Percentiles rank a stretch among this genome's conserved stretches.
Evolutionary conservation across 768 basidiomycete species (phyloP).

Genomic region (Galerina marginata): DNA sequence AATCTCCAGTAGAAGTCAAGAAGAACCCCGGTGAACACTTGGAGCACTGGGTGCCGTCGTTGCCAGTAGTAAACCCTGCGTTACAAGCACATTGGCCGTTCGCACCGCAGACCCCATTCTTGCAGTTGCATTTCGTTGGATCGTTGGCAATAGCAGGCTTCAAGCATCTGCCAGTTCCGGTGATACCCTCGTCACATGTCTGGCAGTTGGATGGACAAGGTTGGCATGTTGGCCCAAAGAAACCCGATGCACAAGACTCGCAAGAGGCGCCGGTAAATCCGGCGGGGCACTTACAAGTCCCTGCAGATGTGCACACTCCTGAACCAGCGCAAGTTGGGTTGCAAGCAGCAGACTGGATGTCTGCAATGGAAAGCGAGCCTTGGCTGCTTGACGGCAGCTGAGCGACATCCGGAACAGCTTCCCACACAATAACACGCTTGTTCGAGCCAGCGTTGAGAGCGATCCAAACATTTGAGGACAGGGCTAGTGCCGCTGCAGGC

Average conservation of each 20-base stretch:
- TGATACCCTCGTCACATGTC: conserved; percentile 77
- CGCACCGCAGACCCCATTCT: conserved; percentile 75
- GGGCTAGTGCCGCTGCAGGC: conserved; percentile 61
- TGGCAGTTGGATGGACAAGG: conserved; percentile 69
- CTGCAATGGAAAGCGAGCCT: conserved; percentile 61
- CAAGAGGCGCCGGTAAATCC: conserved; percentile 81
- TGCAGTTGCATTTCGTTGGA: conserved; percentile 74
- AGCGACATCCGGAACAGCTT: conserved; percentile 72
- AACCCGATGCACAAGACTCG: conserved; percentile 70
- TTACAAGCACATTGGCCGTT: conserved; percentile 77
- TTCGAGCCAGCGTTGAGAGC: conserved; percentile 61
- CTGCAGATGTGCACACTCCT: conserved; percentile 64
- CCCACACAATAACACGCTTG: conserved; percentile 78
- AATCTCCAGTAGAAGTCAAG: conserved; percentile 70
- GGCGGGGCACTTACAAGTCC: conserved; percentile 69
- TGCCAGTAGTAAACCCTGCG: conserved; percentile 71
- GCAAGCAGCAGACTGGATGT: conserved; percentile 76
- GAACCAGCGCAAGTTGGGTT: conserved; percentile 69
- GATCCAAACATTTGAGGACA: conserved; percentile 73
- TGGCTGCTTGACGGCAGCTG: conserved; percentile 62
- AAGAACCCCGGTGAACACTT: conserved; percentile 80
- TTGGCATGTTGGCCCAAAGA: conserved; percentile 74
- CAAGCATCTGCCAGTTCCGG: conserved; percentile 76
- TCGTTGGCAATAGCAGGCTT: conserved; percentile 53
- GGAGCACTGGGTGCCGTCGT: conserved; percentile 77